Percentiles rank a stretch among this genome's conserved stretches.
phyloP scores from a whole-genome alignment of 2,329 filamentous ascomycete genomes.

The Trichoderma pleuroti region DNA sequence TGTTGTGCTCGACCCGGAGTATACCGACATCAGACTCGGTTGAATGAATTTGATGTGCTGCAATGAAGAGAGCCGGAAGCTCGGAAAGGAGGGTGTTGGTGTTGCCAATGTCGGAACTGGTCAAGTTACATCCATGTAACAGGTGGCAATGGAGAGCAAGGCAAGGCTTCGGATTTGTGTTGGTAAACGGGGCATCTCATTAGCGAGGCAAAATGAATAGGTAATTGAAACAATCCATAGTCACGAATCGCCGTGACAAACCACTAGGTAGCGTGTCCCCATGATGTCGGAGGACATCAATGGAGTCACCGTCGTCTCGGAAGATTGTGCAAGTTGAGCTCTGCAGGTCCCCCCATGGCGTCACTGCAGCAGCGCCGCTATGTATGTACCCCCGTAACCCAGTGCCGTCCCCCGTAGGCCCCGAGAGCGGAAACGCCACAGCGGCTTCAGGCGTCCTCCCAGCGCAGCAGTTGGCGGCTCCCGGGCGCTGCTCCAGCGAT shows the following conservation, averaged over 20 bases:
- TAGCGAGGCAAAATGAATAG: not conserved
- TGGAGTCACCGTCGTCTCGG: not conserved
- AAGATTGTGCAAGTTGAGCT: too few species aligned
- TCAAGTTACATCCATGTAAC: too few species aligned
- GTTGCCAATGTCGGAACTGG: not conserved
- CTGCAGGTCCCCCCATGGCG: not conserved
- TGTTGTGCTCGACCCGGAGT: slow-evolving; percentile 24
- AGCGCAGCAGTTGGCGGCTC: not conserved
- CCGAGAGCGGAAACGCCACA: not conserved
- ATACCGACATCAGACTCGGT: slow-evolving; percentile 15
- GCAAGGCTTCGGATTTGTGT: not conserved
- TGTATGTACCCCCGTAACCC: not conserved
- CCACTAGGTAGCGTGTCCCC: not conserved
- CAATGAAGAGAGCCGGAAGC: not conserved
- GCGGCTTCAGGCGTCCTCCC: not conserved
- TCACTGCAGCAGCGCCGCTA: not conserved
- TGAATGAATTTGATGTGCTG: not conserved
- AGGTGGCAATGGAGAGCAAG: not conserved
- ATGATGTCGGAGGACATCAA: not conserved
- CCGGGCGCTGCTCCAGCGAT: not conserved
- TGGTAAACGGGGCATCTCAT: not conserved
- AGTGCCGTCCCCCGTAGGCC: not conserved
- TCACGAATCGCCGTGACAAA: not conserved
- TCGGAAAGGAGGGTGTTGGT: not conserved
- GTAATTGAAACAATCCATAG: not conserved